A percentile compares a stretch with the other conserved stretches of the same genome.
phyloP scores from a whole-genome alignment of 768 basidiomycete genomes.

The Rhodotorula taiwanensis region DNA sequence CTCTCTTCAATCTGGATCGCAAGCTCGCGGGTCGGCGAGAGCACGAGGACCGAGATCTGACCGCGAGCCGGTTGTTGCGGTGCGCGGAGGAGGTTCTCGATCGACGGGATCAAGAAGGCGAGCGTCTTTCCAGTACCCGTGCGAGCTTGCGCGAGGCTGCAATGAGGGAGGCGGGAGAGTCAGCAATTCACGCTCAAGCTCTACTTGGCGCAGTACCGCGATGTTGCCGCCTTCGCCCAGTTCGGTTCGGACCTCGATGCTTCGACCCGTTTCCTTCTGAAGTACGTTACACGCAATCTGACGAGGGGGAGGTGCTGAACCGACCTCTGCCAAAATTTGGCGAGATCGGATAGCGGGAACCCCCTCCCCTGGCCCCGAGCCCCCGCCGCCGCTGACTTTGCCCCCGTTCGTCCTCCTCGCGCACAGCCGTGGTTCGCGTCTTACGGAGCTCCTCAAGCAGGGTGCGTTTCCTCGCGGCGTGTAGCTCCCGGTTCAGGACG shows the following conservation, averaged over 20 bases:
- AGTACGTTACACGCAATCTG: too few species aligned
- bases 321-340: too few species aligned
- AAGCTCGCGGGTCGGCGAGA: slow-evolving; percentile 52
- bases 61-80: slow-evolving; percentile 31
- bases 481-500: neutral
- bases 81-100: slow-evolving; percentile 43
- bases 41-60: slow-evolving; percentile 42
- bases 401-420: too few species aligned
- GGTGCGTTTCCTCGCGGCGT: slow-evolving; percentile 64
- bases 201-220: slow-evolving; percentile 99
- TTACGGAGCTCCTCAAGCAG: slow-evolving; percentile 88
- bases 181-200: slow-evolving; percentile 76
- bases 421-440: slow-evolving; percentile 98
- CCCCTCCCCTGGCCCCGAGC: too few species aligned
- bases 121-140: slow-evolving; percentile 53
- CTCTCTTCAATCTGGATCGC: slow-evolving; percentile 54
- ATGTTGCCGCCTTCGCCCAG: slow-evolving; percentile 98
- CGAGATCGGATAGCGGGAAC: too few species aligned
- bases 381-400: too few species aligned
- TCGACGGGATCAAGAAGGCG: slow-evolving; percentile 48
- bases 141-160: slow-evolving; percentile 40
- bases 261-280: slow-evolving; percentile 95
- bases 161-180: neutral
- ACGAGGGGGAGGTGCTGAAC: too few species aligned
- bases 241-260: slow-evolving; percentile 99